A percentile compares a stretch with the other conserved stretches of the same genome.
Evolutionary conservation across 768 basidiomycete species (phyloP).

Genomic region (Leccinum rimulosum): DNA sequence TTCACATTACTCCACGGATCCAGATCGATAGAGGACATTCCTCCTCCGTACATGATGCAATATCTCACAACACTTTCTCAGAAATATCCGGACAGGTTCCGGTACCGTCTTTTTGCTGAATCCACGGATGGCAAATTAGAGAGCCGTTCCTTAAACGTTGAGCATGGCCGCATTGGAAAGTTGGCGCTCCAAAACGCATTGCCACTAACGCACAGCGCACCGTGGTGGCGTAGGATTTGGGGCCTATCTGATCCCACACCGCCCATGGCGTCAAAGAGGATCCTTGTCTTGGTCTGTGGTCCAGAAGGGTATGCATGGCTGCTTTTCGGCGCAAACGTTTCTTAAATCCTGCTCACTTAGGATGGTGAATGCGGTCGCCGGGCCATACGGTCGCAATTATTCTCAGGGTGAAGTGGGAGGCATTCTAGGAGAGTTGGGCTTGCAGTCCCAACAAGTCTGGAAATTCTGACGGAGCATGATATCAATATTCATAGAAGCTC

Average conservation of each 20-base stretch:
- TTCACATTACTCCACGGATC: constrained; percentile 78
- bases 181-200: constrained; percentile 44
- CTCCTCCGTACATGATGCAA: constrained; percentile 60
- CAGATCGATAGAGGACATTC: constrained; percentile 57
- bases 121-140: constrained; percentile 23
- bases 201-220: constrained; percentile 21
- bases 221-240: constrained; percentile 34
- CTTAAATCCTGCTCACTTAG: constrained; percentile 35
- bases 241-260: constrained; percentile 4
- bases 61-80: constrained; percentile 49
- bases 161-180: constrained; percentile 55
- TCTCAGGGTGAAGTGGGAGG: constrained; percentile 75
- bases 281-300: constrained; percentile 76
- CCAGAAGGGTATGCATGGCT: constrained; percentile 66
- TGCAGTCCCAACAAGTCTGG: constrained; percentile 60
- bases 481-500: not conserved
- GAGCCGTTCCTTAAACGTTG: constrained; percentile 27
- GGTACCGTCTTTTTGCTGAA: constrained; percentile 64
- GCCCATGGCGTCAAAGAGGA: constrained; percentile 32
- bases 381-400: constrained; percentile 71
- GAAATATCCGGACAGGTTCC: constrained; percentile 53
- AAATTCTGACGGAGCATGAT: constrained; percentile 47
- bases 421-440: constrained; percentile 61
- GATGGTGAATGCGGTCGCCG: constrained; percentile 74
- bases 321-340: not conserved